phyloP scores from a whole-genome alignment of 1,284 basidiomycete species.

The Schizophyllum amplum region DNA sequence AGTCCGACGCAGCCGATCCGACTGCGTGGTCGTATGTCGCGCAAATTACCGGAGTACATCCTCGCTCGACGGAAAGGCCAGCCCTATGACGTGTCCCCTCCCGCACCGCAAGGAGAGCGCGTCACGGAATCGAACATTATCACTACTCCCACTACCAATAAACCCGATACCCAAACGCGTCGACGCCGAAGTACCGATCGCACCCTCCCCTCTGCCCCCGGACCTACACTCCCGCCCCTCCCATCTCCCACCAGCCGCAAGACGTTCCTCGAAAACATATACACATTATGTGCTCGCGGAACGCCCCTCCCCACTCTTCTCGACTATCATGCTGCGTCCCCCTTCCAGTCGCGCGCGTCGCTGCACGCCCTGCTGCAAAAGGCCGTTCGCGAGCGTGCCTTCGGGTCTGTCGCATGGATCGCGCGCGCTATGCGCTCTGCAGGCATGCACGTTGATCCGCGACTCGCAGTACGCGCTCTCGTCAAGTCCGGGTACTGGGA shows the following conservation, averaged over 20 bases:
- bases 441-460: constrained; percentile 27
- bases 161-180: no score
- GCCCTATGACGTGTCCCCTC: no score
- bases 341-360: constrained; percentile 37
- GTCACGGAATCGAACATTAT: no score
- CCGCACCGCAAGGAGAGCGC: no score
- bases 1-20: no score
- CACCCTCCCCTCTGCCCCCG: no score
- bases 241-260: constrained; percentile 13
- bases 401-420: constrained; percentile 32
- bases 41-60: no score
- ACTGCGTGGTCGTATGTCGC: no score
- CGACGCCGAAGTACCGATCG: no score
- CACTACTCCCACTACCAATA: no score
- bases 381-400: constrained; percentile 34
- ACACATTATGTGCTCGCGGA: constrained; percentile 23
- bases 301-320: constrained; percentile 31
- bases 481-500: constrained; percentile 41
- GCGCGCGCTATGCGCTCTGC: constrained; percentile 32
- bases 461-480: constrained; percentile 18
- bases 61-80: no score
- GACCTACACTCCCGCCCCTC: no score
- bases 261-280: constrained; percentile 40
- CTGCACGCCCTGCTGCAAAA: constrained; percentile 46
- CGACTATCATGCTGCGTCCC: constrained; percentile 40